phyloP scores from a whole-genome alignment of 306 rosid genomes.

The Dalbergia oliveri region DNA sequence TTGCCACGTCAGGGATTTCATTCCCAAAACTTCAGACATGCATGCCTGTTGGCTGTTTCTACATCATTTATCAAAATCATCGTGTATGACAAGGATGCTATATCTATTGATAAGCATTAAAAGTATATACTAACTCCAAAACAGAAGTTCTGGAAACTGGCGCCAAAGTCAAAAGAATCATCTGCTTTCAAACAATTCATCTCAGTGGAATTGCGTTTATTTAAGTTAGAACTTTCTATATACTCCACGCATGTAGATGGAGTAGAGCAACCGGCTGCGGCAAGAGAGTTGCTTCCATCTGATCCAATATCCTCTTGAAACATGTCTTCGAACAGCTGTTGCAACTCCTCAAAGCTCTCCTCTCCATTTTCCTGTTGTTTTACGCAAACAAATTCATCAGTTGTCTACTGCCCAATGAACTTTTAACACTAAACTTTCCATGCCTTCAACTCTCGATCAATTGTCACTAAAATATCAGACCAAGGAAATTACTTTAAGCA shows the following conservation, averaged over 20 bases:
- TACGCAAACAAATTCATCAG: background rate
- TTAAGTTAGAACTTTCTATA: constrained; percentile 58
- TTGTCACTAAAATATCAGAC: constrained; percentile 3
- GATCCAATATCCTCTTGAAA: constrained; percentile 64
- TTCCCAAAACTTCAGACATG: background rate
- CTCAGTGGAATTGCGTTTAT: constrained; percentile 69
- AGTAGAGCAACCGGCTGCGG: constrained; percentile 47
- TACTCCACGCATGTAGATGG: constrained; percentile 56
- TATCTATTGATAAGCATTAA: constrained; percentile 2
- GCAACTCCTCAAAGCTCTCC: constrained; percentile 88
- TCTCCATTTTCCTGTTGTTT: constrained; percentile 70
- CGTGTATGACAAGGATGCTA: constrained; percentile 30
- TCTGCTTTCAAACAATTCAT: constrained; percentile 57
- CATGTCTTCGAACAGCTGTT: constrained; percentile 86
- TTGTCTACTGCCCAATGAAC: background rate
- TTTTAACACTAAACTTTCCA: background rate
- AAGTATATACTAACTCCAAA: constrained; percentile 76
- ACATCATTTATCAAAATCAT: constrained; percentile 14
- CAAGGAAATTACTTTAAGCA: background rate
- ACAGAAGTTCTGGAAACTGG: constrained; percentile 63
- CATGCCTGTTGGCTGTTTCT: background rate
- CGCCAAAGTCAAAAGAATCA: constrained; percentile 50
- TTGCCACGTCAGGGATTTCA: background rate
- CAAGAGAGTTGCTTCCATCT: constrained; percentile 43
- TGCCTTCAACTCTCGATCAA: background rate